Evolutionary conservation across 2,329 filamentous ascomycete species (phyloP), one percentile per base, ranked within the genome.

Genomic region (Phyllosticta citriasiana): DNA sequence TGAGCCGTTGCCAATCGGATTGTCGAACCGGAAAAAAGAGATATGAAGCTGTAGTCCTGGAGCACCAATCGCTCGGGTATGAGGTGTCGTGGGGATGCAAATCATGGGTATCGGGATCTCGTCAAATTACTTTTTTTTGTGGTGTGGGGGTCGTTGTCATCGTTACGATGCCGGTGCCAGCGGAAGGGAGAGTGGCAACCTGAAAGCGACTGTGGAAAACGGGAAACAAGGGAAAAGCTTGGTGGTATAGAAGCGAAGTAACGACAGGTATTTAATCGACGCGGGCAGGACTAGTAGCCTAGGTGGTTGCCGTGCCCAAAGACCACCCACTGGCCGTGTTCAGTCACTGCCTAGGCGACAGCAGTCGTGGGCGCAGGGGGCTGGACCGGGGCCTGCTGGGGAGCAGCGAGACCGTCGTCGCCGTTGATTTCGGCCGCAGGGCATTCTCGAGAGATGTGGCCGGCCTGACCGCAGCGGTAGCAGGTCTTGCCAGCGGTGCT

Each of bases 401-500:
- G 60, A 47, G 71, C 68, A 57, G 69, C 65, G 51, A 69, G 64
- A 57, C 67, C 60, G 16, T 67, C 67, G 53, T 77, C 77, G 58
- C 74, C 77, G 63, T 79, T 78, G 62, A 79, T 72, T 67, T 82
- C 81, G 67, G 84, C 88, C 86, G 84, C 91, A 76, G 91, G 88
- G 81, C 94, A 97, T 69, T 97, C 93, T 65, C 93, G 88, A 63
- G 91, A 96, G 77, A 97, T 97, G 78, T 97, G 93, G 59, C 94
- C 94, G 62, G 91, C 86, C 80, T 97, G 89, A 67, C 93, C 91
- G 74, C 94, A 99, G 76, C 92, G 88, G 81, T 99, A 99, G 85
- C 94, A 99, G 66, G 92, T 96, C 86, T 97, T 99, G 73, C 93
- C 93, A 65, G 90, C 91, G 66, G 91, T 95, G 84, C 94, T 97